A percentile compares a stretch with the other conserved stretches of the same genome.
Conservation (phyloP, 805 yeast genomes). For the Schizosaccharomyces octosporus region DNA sequence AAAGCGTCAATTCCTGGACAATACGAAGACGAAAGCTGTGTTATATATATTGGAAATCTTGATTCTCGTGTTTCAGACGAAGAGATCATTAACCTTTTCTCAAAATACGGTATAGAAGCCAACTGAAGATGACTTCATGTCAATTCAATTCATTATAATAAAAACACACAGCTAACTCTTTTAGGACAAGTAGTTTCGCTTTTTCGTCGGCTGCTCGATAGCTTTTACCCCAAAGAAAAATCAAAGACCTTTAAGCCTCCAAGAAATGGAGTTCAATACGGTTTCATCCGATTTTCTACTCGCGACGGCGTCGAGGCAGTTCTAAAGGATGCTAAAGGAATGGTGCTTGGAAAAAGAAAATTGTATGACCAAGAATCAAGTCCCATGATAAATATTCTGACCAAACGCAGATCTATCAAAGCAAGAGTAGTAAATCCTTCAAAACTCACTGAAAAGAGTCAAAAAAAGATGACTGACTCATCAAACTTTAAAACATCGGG, state of each 20-base stretch:
- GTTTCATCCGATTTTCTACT: constrained; percentile 4
- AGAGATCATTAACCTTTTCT: background rate
- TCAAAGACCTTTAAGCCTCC: background rate
- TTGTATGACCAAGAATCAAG: constrained; percentile 2
- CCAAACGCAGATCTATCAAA: background rate
- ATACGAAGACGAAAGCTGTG: background rate
- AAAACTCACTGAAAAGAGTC: background rate
- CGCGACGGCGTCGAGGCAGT: constrained; percentile 4
- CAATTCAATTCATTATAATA: background rate
- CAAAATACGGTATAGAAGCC: background rate
- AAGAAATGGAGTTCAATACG: constrained; percentile 3
- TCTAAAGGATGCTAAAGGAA: constrained; percentile 5
- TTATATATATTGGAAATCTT: background rate
- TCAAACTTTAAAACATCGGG: background rate
- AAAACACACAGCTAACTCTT: background rate
- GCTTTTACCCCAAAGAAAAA: background rate
- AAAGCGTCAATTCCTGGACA: background rate
- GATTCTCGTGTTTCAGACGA: background rate
- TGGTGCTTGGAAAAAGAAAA: constrained; percentile 3
- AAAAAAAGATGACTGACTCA: background rate
- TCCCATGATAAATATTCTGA: background rate
- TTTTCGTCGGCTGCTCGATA: background rate
- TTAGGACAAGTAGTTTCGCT: background rate
- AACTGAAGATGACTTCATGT: background rate
- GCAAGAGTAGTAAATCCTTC: background rate